A percentile compares a stretch with the other conserved stretches of the same genome.
These are phyloP conservation scores for Ceratorhiza oryzae-sativae DNA, from an alignment of 1,284 basidiomycete species.

Conservation along the genomic window DNA sequence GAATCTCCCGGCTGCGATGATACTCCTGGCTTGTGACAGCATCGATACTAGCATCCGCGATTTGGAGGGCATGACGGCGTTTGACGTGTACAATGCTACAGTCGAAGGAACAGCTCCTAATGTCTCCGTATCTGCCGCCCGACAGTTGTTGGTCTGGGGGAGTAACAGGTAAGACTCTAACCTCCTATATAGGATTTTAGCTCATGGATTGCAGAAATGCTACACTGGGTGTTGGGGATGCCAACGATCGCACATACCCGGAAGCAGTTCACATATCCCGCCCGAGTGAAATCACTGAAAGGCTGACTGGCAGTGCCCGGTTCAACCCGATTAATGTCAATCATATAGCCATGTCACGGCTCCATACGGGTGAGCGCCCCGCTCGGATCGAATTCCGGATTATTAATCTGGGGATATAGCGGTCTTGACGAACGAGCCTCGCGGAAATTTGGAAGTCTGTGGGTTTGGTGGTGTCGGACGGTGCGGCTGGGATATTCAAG, in stretches of 20 bases:
- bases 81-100: conserved; percentile 94
- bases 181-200: not conserved
- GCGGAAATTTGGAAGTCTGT: conserved; percentile 80
- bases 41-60: conserved; percentile 83
- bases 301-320: conserved; percentile 51
- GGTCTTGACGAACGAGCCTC: conserved; percentile 75
- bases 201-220: conserved; percentile 65
- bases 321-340: conserved; percentile 69
- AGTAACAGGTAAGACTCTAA: conserved; percentile 67
- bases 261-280: conserved; percentile 71
- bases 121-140: conserved; percentile 50
- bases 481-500: too few species aligned
- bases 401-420: conserved; percentile 51
- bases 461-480: conserved; percentile 87
- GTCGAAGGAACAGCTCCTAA: conserved; percentile 75
- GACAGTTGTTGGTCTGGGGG: conserved; percentile 91
- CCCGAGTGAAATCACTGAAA: conserved; percentile 34
- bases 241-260: conserved; percentile 79
- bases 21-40: conserved; percentile 78
- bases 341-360: conserved; percentile 78
- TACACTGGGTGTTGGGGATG: conserved; percentile 82
- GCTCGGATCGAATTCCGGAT: not conserved
- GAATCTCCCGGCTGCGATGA: conserved; percentile 79
- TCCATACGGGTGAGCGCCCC: conserved; percentile 70
- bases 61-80: conserved; percentile 88